Evolutionary conservation across 208 protist species (phyloP), one percentile per base, ranked within the genome.

Genomic region (Trypanosoma boissoni): DNA sequence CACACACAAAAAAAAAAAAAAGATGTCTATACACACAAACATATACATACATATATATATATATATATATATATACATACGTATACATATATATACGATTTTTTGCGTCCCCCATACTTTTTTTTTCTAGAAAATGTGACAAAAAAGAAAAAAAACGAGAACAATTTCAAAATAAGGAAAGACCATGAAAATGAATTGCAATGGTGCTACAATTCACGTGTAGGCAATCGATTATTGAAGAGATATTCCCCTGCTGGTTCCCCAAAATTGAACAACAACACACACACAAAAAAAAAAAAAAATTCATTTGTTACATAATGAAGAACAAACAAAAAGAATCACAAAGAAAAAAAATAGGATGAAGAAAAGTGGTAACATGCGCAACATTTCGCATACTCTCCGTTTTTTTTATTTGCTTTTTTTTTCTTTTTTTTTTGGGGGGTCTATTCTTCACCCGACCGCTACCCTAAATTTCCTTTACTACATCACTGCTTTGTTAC

Each of bases 351-450:
- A 27, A 46, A 21, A 21, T 51, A 55, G 4, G 4, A 16, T 20
- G 18, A 18, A 23, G 6, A 45, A 4, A 45, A 27, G 20, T 24
- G 18, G 2, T 39, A 16, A 6, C 34, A 39, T 16, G 12, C 34
- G 6, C 34, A 16, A 39, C 34, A 43, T 8, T 16, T 36, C 27
- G 6, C 20, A 57, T 42, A 10, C 18, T 18, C 37, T 14, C 8
- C 46, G n/a, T 36, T 27, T 23, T 6, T 26, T 55, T 57, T 32
- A 6, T 21, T 32, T 57, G 3, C 18, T 57, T 56, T 28, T 23
- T 32, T 34, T 57, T 62, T 54, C 10, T 43, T 46, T 51, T 43
- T 39, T 39, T 39, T n/a, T n/a, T n/a, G n/a, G n/a, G n/a, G n/a
- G n/a, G n/a, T n/a, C n/a, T n/a, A n/a, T n/a, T n/a, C n/a, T n/a